A percentile compares a stretch with the other conserved stretches of the same genome.
Evolutionary conservation across 305 asterid species (phyloP).

Genomic region (Ajuga reptans): DNA sequence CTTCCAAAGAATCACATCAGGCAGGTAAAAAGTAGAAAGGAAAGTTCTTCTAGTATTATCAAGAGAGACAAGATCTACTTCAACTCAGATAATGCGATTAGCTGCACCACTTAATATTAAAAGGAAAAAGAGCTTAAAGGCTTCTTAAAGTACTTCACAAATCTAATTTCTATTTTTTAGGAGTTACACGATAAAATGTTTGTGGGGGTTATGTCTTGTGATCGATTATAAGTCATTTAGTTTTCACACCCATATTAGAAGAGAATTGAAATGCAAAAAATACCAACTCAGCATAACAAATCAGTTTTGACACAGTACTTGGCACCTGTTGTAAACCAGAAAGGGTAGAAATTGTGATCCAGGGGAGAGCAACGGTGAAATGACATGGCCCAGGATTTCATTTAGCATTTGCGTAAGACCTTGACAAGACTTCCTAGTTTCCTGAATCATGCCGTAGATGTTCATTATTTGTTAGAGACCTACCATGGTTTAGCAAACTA

Average conservation of each 20-base stretch:
- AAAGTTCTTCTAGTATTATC: neutral
- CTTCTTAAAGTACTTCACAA: neutral
- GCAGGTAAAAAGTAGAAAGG: slow-evolving; percentile 19
- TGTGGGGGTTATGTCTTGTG: too few species aligned
- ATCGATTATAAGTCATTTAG: too few species aligned
- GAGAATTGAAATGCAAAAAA: too few species aligned
- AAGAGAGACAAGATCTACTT: slow-evolving; percentile 13
- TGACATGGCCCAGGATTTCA: too few species aligned
- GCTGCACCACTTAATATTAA: neutral
- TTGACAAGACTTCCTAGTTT: too few species aligned
- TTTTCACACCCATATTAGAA: too few species aligned
- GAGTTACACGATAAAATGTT: neutral
- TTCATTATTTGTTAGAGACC: too few species aligned
- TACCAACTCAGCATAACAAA: too few species aligned
- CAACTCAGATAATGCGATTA: slow-evolving; percentile 1
- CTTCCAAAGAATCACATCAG: slow-evolving; percentile 40
- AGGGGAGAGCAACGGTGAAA: neutral
- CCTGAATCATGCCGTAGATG: neutral
- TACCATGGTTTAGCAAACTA: slow-evolving; percentile 4
- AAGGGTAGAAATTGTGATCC: neutral
- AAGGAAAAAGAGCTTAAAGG: neutral
- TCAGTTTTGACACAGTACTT: too few species aligned
- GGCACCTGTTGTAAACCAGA: too few species aligned
- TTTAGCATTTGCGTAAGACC: too few species aligned
- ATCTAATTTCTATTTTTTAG: neutral